Evolutionary conservation across 2,329 filamentous ascomycete genomes (phyloP), one percentile per base, ranked within the genome.

Genomic region (Calonectria naviculata): DNA sequence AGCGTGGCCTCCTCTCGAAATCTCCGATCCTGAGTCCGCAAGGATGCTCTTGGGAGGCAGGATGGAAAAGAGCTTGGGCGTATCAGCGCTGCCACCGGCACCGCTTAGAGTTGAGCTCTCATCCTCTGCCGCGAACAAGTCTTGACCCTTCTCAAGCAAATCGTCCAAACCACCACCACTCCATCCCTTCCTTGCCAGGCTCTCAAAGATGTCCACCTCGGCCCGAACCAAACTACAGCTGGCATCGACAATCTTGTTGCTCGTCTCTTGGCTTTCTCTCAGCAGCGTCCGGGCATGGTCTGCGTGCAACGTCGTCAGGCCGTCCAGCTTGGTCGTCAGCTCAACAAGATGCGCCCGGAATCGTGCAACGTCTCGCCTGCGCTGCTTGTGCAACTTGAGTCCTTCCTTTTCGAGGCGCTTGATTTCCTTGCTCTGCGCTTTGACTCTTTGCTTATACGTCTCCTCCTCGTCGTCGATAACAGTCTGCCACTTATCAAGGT

Each of bases 191-290:
- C 90, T 84, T 24, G 91, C 91, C 28, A 93, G 82, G 28, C 88
- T 86, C 83, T 93, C 91, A 69, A 92, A 93, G 31, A 93, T 93
- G 81, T 93, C 91, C 24, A 93, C 89, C 82, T 93, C 91, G 66
- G 91, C 91, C 21, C 91, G 85, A 15, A 93, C 91, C 13, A 93
- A 85, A 72, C 89, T 90, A 77, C 91, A 92, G 76, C 89, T 89
- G 21, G 90, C 90, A 68, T 93, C 91, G 21, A 92, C 87, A 75
- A 93, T 92, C 73, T 86, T 85, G 29, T 82, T 85, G 75, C 90
- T 92, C 74, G 90, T 91, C 75, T 92, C 90, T 80, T 93, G 91
- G 78, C 89, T 90, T 78, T 93, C 91, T 70, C 89, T 83, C 65
- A 93, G 81, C 73, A 93, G 76, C 0, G 87, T 87, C 34, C 88